Evolutionary conservation across 164 flowering plant genomes (phyloP), one percentile per base, ranked within the genome.

Genomic region (Malania oleifera): DNA sequence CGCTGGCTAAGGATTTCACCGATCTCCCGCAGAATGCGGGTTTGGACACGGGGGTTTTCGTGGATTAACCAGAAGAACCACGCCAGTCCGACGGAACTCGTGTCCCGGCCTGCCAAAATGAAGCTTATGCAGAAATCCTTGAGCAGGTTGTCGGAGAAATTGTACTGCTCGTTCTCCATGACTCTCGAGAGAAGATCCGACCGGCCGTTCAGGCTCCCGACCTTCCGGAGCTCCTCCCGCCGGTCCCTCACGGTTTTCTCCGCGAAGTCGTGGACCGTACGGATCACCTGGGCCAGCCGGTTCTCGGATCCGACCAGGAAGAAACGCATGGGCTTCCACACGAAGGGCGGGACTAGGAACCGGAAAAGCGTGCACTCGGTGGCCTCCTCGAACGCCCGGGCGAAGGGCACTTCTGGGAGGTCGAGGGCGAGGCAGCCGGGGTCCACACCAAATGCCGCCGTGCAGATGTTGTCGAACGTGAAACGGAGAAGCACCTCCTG

Each of bases 61-160:
- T 72, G 54, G 6, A 87, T 23, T 2, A 87, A 59, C 91, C 91
- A 85, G 72, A 85, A 85, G 70, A 87, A 83, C 89, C 95, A 83
- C 0, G 81, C 73, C 45, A 87, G 56, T 11, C 80, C 91, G 2
- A 85, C 91, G 0, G 91, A 83, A 67, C 80, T 78, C 0, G 95
- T 87, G 81, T 87, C 95, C 4, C 91, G 61, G 15, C 95, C 95
- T 1, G 95, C 95, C 10, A 87, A 59, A 40, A 85, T 82, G 54
- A 87, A 80, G 27, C 84, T 85, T 23, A 83, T 71, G 67, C 87
- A 80, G 53, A 87, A 78, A 56, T 87, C 95, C 55, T 60, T 63
- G 1, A 81, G 66, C 37, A 73, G 78, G 65, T 65, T 64, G 20
- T 74, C 75, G 0, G 81, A 57, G 51, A 73, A 74, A 5, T 9